Base-by-base conservation (phyloP, 164 flowering plant genomes). In the Santalum album region DNA sequence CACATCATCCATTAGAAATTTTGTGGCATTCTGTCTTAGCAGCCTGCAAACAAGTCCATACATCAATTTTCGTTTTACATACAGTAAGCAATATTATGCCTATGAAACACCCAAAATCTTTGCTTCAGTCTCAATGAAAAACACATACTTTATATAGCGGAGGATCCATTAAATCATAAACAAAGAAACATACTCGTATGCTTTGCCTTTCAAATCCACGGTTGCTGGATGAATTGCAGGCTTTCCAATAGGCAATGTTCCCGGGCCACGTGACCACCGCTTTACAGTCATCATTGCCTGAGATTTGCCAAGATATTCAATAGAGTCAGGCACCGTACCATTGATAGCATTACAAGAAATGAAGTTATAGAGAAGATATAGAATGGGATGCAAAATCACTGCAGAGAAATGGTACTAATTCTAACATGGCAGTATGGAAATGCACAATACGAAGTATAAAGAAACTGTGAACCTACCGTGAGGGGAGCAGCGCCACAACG, bases 211-310 rank as follows among this genome's bases (percentile, higher is more conserved):
- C 87, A 90, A 68, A 75, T 94, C 99, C 49, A 94, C 86, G 29
- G 76, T 63, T 49, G 97, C 90, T 22, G 97, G 92, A 74, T 94
- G 90, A 59, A 94, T 61, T 25, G 89, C 90, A 56, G 99, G 97
- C 54, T 81, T 81, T 55, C 97, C 97, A 57, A 85, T 70, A 10
- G 76, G 71, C 6, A 70, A 19, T 34, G 75, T 69, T 35, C 84
- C 82, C 3, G 86, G 84, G 58, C 85, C 90, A 52, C 72, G 84
- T 34, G 90, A 72, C 71, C 77, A 86, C 40, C 82, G 86, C 67
- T 79, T 81, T 36, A 94, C 97, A 46, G 97, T 87, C 99, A 94
- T 85, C 99, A 94, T 90, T 45, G 88, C 82, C 96, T 90, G 56
- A 40, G 32, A 25, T 51, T 51, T 29, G 42, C 25, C 49, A 66